phyloP scores from a whole-genome alignment of 2,329 filamentous ascomycete genomes.

The Cadophora sp. region DNA sequence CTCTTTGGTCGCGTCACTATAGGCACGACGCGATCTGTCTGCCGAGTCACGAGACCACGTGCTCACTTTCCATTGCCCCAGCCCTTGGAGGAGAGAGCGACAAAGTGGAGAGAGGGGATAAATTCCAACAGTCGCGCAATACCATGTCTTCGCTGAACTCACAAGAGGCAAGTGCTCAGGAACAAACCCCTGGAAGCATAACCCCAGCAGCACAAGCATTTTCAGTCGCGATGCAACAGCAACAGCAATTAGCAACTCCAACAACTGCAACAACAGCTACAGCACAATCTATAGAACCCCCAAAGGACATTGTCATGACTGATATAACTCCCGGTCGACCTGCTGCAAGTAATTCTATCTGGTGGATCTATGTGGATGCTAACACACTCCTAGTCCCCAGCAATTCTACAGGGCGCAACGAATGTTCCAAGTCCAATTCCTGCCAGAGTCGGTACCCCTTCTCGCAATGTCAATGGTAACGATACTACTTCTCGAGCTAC shows the following conservation, averaged over 20 bases:
- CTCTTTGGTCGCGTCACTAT: slow-evolving; percentile 5
- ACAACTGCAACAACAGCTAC: slow-evolving; percentile 24
- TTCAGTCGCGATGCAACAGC: slow-evolving; percentile 39
- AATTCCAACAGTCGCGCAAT: too few relatives aligned
- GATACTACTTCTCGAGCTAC: slow-evolving; percentile 59
- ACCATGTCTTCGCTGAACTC: slow-evolving; percentile 7
- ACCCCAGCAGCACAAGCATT: slow-evolving; percentile 39
- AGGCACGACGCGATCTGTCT: not conserved
- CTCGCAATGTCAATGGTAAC: slow-evolving; percentile 46
- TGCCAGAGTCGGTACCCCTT: slow-evolving; percentile 56
- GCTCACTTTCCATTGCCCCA: not conserved
- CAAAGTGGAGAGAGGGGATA: not conserved
- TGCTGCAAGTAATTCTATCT: slow-evolving; percentile 30
- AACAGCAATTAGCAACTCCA: slow-evolving; percentile 35
- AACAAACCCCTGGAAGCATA: slow-evolving; percentile 31
- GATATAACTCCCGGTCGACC: slow-evolving; percentile 36
- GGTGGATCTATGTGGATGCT: slow-evolving; percentile 17
- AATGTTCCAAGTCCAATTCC: slow-evolving; percentile 41
- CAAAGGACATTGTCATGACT: slow-evolving; percentile 41
- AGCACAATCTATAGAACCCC: slow-evolving; percentile 27
- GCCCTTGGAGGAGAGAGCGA: not conserved
- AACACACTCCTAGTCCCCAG: slow-evolving; percentile 34
- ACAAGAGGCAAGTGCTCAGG: slow-evolving; percentile 20
- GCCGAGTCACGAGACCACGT: slow-evolving; percentile 17
- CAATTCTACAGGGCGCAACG: slow-evolving; percentile 32